These are phyloP conservation scores for Pisolithus sp. DNA, from an alignment of 768 basidiomycete species.

Conservation along the genomic window DNA sequence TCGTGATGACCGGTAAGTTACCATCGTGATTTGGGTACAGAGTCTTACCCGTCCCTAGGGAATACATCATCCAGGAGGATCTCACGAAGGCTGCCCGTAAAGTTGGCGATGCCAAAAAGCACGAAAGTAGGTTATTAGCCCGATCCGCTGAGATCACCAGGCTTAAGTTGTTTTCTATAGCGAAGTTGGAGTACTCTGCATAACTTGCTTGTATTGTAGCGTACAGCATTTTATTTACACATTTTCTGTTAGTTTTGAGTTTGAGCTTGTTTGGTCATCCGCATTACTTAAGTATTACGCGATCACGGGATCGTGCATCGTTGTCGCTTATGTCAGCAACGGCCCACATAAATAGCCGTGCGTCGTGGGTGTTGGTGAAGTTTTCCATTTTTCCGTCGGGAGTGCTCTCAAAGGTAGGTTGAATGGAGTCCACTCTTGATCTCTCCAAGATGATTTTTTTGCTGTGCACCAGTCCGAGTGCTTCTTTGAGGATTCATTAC, in stretches of 20 bases:
- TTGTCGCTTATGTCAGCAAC: too few relatives aligned
- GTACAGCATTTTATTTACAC: conserved; percentile 6
- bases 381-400: neutral
- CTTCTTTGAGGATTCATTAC: conserved; percentile 26
- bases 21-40: neutral
- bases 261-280: too few relatives aligned
- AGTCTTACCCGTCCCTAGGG: conserved; percentile 37
- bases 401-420: neutral
- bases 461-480: conserved; percentile 34
- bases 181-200: conserved; percentile 41
- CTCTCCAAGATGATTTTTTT: conserved; percentile 25
- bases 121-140: conserved; percentile 67
- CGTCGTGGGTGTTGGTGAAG: too few relatives aligned
- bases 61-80: conserved; percentile 92
- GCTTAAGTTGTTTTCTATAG: conserved; percentile 14
- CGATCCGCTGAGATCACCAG: neutral
- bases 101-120: conserved; percentile 94
- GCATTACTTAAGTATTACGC: too few relatives aligned
- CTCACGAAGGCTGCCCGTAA: conserved; percentile 94
- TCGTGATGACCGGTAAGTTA: conserved; percentile 76
- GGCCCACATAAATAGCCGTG: too few relatives aligned
- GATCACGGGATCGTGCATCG: too few relatives aligned
- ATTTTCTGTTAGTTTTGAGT: neutral
- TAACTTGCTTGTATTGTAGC: conserved; percentile 26
- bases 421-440: neutral